Evolutionary conservation across 2,329 filamentous ascomycete species (phyloP), one percentile per base, ranked within the genome.

Genomic region (Periconia sp.): DNA sequence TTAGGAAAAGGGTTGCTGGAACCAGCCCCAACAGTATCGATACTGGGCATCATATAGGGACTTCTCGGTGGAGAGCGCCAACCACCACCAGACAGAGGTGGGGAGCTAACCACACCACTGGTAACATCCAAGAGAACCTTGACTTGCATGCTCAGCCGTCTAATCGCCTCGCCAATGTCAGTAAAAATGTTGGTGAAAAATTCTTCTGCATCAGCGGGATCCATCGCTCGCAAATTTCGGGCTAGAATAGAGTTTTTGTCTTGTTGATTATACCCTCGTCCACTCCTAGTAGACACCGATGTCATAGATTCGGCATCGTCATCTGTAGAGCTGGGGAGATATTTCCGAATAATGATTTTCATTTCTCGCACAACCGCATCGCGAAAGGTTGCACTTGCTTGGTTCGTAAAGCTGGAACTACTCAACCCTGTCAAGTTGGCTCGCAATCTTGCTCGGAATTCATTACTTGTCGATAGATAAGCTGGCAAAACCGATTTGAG

Each of bases 91-190:
- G 73, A 56, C 2, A 73, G 64, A 2, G 78, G 76, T 14, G 74
- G 75, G 31, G 46, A 40, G 20, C 78, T 71, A 17, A 82, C 80
- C 48, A 90, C 81, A 13, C 85, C 87, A 70, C 92, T 96, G 1
- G 92, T 94, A 18, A 96, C 90, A 72, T 99, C 94, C 10, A 99
- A 81, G n/a, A 99, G 76, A 10, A 97, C 87, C 72, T 99, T 99
- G 51, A 94, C 89, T 70, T 97, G 93, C 0, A 91, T 92, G 17
- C 91, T 91, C 8, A 97, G 78, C 65, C 94, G 84, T 52, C 94
- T 83, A 45, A 99, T 73, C 3, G 90, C 90, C 76, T 99, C 94
- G 3, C 93, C 89, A 9, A 97, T 88, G 33, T 89, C 86, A 17
- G 92, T 88, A 67, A 97, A 99, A 15, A 96, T 89, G 53, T 85